Base-by-base conservation (phyloP, 2,329 filamentous ascomycete species). In the Pestalotiopsis sp. region DNA sequence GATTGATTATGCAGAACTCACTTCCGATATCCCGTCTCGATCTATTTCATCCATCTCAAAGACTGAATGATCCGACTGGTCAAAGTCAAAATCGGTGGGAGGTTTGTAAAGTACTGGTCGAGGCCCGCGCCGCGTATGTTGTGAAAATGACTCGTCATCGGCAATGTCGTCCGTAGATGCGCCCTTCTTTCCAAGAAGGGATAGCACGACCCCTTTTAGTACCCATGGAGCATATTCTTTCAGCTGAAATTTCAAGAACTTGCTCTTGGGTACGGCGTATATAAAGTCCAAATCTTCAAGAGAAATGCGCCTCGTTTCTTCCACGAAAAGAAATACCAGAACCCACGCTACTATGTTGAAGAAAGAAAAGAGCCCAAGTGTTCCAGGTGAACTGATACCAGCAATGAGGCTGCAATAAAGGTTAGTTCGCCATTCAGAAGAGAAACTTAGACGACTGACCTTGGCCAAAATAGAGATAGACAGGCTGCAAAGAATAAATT, bases 401-500 rank as follows among this genome's bases (percentile, higher is more conserved):
- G 71, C 69, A 49, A 76, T 74, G 45, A 80, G 71, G 68, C 72
- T 70, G 14, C 60, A 14, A 14, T 67, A 64, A 25, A 74, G 25
- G 73, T 69, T 0, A 62, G 25, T 64, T 6, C 20, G 6, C 74
- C 58, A 31, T 73, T 70, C 67, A n/a, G 72, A 73, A 38, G 75
- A 23, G 56, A n/a, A 7, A 23, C 1, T n/a, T 31, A n/a, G 38
- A 73, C 20, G 9, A 49, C 68, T 25, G 39, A 77, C 73, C 75
- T 75, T 0, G 80, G 83, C 31, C 80, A 85, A 17, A 81, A 79
- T 12, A 86, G 77, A 13, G 83, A 81, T 1, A 86, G 72, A 0
- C 86, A 73, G 1, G 83, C 83, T 0, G 83, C 83, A 67, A 86
- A 85, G 38, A 83, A 76, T 2, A 86, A 78, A 70, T 86, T 86